phyloP scores from a whole-genome alignment of 805 yeast genomes.

The Cyberlindnera americana region DNA sequence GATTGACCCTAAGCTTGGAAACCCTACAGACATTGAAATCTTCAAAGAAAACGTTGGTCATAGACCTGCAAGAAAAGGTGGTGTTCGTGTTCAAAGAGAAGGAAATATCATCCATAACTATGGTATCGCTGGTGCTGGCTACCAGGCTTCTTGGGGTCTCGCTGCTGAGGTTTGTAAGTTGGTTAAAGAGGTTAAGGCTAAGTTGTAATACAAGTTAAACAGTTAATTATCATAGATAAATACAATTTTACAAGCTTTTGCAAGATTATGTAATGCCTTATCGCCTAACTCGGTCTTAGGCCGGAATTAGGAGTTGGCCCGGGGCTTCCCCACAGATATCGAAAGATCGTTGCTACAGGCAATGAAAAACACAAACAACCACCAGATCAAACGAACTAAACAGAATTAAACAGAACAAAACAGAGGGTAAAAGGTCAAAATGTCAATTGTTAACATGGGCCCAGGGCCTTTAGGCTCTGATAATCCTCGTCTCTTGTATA shows the following conservation, averaged over 20 bases:
- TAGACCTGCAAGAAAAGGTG: constrained; percentile 63
- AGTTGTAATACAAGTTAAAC: constrained; percentile 17
- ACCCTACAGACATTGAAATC: constrained; percentile 40
- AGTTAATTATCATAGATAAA: neutral
- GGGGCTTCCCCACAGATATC: too few species aligned
- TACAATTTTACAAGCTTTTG: too few species aligned
- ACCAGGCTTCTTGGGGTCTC: constrained; percentile 68
- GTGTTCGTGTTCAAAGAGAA: constrained; percentile 49
- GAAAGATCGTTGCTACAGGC: too few species aligned
- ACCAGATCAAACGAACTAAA: too few species aligned
- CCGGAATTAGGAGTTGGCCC: too few species aligned
- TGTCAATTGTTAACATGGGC: too few species aligned
- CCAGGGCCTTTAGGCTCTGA: neutral
- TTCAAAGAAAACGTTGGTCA: constrained; percentile 56
- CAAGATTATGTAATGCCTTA: too few species aligned
- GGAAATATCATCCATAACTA: constrained; percentile 53
- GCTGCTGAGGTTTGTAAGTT: constrained; percentile 43
- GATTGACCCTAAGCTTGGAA: constrained; percentile 24
- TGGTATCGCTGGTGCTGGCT: constrained; percentile 77
- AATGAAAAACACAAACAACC: too few species aligned
- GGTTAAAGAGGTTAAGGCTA: constrained; percentile 29
- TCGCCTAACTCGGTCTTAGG: too few species aligned
- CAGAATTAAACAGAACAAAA: too few species aligned
- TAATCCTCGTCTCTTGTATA: neutral
- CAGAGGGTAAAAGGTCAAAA: too few species aligned